Base-by-base conservation (phyloP, 2,329 filamentous ascomycete species). In the Zopfia rhizophila region DNA sequence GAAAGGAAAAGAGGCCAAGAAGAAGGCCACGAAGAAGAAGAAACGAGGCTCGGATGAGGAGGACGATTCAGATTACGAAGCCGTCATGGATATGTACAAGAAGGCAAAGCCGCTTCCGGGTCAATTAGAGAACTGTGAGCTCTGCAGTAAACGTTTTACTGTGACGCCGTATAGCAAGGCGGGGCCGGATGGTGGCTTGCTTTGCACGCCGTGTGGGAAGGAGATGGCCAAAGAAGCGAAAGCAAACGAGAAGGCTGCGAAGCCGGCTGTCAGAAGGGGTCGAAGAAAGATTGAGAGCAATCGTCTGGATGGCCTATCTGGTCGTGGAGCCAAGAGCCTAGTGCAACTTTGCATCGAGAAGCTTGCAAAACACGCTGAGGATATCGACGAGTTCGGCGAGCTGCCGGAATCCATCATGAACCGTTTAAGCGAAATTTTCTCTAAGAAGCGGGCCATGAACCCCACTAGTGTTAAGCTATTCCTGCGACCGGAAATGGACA, bases 91-190 rank as follows among this genome's bases (percentile, higher is more conserved):
- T 39, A 80, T 84, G 72, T 78, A 82, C 66, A 77, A 81, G 57
- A 84, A 83, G 58, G 60, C 72, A 11, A 76, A 76, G 22, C 86
- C 86, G 2, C 68, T 87, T n/a, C 89, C 91, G 2, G 91, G 90
- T 2, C 93, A 97, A 70, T 83, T 93, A 64, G 91, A 89, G 53
- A 92, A 96, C 56, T 97, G 93, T 66, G 91, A 89, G 52, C 75
- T 86, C 3, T 97, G 93, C 69, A 80, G 82, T 30, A 96, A 94
- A 69, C 86, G 91, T 25, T 97, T 97, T 65, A 96, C 91, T 0
- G 92, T 97, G 31, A 97, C 93, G 0, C 82, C 90, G 0, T 97
- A 97, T 74, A 91, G 88, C 52, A 88, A 91, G 55, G 82, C 86
- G 19, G 91, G 89, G 0, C 88, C 90, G 0, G 80, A 88, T n/a